phyloP scores from a whole-genome alignment of 768 basidiomycete genomes.

The Suillus plorans region DNA sequence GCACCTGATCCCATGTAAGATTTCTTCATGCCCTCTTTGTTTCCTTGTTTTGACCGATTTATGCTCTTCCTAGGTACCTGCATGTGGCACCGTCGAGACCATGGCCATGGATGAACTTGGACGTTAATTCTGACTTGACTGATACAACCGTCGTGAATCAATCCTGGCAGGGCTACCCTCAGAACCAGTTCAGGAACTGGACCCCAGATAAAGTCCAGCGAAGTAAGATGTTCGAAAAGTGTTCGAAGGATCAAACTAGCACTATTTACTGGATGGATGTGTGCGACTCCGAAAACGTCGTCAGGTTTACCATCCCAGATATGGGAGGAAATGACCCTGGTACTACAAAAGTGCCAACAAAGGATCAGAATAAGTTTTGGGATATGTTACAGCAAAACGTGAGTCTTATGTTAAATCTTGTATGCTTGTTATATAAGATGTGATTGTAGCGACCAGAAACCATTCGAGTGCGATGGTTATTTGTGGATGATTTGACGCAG shows the following conservation, averaged over 20 bases:
- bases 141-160: not conserved
- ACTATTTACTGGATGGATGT: constrained; percentile 26
- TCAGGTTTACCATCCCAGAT: not conserved
- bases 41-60: not conserved
- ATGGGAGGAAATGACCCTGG: not conserved
- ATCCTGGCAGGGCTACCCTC: not conserved
- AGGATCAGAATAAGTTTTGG: constrained; percentile 28
- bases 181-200: constrained; percentile 41
- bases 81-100: constrained; percentile 27
- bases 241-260: constrained; percentile 16
- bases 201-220: constrained; percentile 34
- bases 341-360: constrained; percentile 11
- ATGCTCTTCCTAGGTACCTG: constrained; percentile 10
- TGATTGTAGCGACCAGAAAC: constrained; percentile 14
- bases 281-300: not conserved
- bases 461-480: constrained; percentile 23
- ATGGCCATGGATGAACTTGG: constrained; percentile 34
- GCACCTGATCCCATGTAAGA: not conserved
- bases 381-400: constrained; percentile 28
- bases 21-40: not conserved
- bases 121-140: not conserved
- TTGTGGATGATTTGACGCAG: constrained; percentile 27
- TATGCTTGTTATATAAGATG: not conserved
- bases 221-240: constrained; percentile 24
- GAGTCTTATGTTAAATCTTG: constrained; percentile 9